Evolutionary conservation across 2,329 filamentous ascomycete genomes (phyloP), one percentile per base, ranked within the genome.

Genomic region (Verticillium zaregamsianum): DNA sequence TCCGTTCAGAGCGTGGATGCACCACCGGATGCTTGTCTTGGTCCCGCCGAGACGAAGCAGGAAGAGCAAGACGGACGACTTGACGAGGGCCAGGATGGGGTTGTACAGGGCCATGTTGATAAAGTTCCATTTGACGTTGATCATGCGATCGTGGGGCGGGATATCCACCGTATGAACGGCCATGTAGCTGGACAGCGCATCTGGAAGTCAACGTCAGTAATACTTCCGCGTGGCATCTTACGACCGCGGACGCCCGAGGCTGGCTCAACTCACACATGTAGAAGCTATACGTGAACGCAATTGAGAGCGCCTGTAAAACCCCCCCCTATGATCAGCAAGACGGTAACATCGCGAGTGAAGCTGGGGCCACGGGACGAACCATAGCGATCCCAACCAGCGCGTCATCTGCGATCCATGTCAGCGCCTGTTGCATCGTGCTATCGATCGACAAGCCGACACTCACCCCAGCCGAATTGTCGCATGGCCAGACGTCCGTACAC

Each of bases 11-110:
- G 64, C 69, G 31, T 71, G 58, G 56, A 76, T 74, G 23, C 70
- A 67, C 9, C 69, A 65, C 33, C 71, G 68, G 2, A 78, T 69
- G 25, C 64, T 72, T 32, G 58, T 67, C 61, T 77, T 77, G 60
- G 76, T 68, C 39, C 74, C 68, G 57, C 74, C 73, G 1, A 81
- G 72, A 1, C 77, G 77, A 20, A 78, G 70, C n/a, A 80, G 71
- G 62, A 80, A 79, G n/a, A 81, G 64, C 4, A 81, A 71, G 20
- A 80, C 70, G 0, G 79, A 81, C 2, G 74, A 72, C 66, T 81
- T 81, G 61, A 80, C 74, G 11, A 81, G 70, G 28, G 61, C 63
- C 45, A 65, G 63, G 57, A 66, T 60, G 2, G 63, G 65, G 54
- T 66, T 63, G 56, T 66, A 65, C 20, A 65, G 62, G 23, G 65